Evolutionary conservation across 2,329 filamentous ascomycete species (phyloP).

Genomic region (Xylaria hypoxylon): DNA sequence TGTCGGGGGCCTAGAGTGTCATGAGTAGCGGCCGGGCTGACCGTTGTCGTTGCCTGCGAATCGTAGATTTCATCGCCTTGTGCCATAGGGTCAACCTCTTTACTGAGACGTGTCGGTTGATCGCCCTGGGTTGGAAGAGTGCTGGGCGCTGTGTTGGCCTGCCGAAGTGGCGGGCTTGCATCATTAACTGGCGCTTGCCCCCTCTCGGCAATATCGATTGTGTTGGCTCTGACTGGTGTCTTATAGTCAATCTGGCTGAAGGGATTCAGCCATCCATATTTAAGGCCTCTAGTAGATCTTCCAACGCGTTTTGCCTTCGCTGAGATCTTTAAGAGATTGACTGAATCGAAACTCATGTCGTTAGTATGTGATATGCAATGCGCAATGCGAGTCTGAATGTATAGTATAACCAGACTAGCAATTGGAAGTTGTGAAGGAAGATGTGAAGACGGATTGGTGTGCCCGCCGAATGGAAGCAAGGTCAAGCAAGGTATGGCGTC

Average conservation of each 20-base stretch:
- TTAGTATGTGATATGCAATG: slow-evolving; percentile 28
- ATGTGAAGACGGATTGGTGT: neutral
- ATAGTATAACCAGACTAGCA: neutral
- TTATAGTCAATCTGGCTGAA: slow-evolving; percentile 37
- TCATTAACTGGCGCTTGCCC: slow-evolving; percentile 22
- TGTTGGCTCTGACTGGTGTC: slow-evolving; percentile 30
- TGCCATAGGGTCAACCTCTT: slow-evolving; percentile 5
- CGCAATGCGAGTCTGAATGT: neutral
- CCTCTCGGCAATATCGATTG: slow-evolving; percentile 29
- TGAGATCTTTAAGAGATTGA: slow-evolving; percentile 37
- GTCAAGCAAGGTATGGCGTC: neutral
- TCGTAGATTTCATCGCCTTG: slow-evolving; percentile 27
- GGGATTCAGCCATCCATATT: slow-evolving; percentile 38
- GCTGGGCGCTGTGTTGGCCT: slow-evolving; percentile 33
- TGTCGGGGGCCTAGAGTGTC: slow-evolving; percentile 13
- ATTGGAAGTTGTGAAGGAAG: slow-evolving; percentile 5
- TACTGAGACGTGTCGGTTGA: slow-evolving; percentile 6
- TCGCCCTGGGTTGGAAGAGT: slow-evolving; percentile 20
- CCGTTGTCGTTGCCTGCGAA: slow-evolving; percentile 34
- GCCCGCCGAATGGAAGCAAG: neutral
- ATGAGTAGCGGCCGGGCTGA: slow-evolving; percentile 21
- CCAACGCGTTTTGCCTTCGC: slow-evolving; percentile 31
- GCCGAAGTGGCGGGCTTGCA: slow-evolving; percentile 18
- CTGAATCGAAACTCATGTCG: slow-evolving; percentile 34
- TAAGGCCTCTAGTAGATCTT: slow-evolving; percentile 23